Evolutionary conservation across 2,329 filamentous ascomycete genomes (phyloP), one percentile per base, ranked within the genome.

Genomic region (Niveomyces coronatus): DNA sequence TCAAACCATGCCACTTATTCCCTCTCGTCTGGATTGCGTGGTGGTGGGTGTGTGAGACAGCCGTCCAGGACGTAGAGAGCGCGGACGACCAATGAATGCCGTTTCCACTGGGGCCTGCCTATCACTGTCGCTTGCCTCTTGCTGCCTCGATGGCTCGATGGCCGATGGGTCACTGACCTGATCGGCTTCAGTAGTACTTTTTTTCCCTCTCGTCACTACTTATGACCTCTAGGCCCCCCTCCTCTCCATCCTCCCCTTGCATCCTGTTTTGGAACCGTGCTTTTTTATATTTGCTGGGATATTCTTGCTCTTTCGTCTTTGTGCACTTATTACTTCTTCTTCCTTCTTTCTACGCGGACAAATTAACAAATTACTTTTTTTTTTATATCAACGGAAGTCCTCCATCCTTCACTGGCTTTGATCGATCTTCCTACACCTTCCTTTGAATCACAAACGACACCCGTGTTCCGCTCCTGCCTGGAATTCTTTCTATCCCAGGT

Each of bases 321-420:
- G 58, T 59, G 60, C 62, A 62, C 41, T 62, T 58, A 62, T 61
- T 64, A 67, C 64, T 64, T 66, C 57, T 61, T 65, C 59, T 67
- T 56, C 59, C 50, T 55, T 49, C 50, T 33, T 29, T 34, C 34
- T 31, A 20, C 40, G n/a, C n/a, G n/a, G n/a, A n/a, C n/a, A n/a
- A n/a, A n/a, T n/a, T n/a, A n/a, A n/a, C n/a, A n/a, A n/a, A n/a
- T n/a, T n/a, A n/a, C n/a, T n/a, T n/a, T n/a, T n/a, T n/a, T 35
- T 38, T 35, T 30, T 31, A 22, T 17, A 42, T 35, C 29, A 35
- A 19, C 24, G 24, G 31, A 23, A 34, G 29, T 43, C 41, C 17
- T 27, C 32, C 36, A 28, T 27, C 28, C 18, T 16, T 11, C 16
- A 51, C 53, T 52, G 56, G 59, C 56, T 62, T 57, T 64, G 63